Conservation (phyloP, 768 basidiomycete species). For the Panaeolus cyanescens region DNA sequence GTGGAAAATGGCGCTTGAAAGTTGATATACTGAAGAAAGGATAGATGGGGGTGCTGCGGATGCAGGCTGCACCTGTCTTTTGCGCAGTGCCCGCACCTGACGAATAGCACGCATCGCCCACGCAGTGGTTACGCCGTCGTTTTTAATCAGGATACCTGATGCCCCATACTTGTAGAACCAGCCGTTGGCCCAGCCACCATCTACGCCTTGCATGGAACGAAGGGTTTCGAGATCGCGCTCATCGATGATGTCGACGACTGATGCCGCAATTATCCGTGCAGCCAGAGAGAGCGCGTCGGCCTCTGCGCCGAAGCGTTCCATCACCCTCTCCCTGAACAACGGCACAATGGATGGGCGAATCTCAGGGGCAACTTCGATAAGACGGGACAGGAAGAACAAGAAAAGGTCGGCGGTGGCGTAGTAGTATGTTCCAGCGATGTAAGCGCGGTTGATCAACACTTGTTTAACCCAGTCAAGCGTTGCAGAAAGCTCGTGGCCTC, state of each 20-base stretch:
- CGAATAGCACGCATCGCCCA: too few relatives aligned
- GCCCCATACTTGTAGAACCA: slow-evolving; percentile 61
- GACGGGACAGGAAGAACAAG: slow-evolving; percentile 15
- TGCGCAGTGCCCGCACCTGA: too few relatives aligned
- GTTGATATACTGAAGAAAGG: too few relatives aligned
- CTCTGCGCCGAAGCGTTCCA: slow-evolving; percentile 11
- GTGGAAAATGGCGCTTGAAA: too few relatives aligned
- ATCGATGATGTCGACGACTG: slow-evolving; percentile 40
- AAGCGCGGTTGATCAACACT: slow-evolving; percentile 13
- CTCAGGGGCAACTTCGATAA: slow-evolving; percentile 5
- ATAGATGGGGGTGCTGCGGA: too few relatives aligned
- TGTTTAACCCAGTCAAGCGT: slow-evolving; percentile 15
- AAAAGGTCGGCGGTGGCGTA: slow-evolving; percentile 16
- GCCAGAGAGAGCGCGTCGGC: slow-evolving; percentile 47
- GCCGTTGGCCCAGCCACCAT: slow-evolving; percentile 57
- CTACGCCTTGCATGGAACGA: slow-evolving; percentile 48
- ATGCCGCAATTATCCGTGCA: slow-evolving; percentile 53
- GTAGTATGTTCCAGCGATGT: slow-evolving; percentile 16
- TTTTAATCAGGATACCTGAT: slow-evolving; percentile 49
- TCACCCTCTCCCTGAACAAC: slow-evolving; percentile 5
- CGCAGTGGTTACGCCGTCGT: slow-evolving; percentile 58
- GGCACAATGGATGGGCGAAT: background rate
- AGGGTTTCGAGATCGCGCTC: slow-evolving; percentile 47
- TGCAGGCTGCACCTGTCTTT: too few relatives aligned
- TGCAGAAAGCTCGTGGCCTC: slow-evolving; percentile 11